Conservation (phyloP, 139 green algal genomes). For the Tetradesmus obliquus region DNA sequence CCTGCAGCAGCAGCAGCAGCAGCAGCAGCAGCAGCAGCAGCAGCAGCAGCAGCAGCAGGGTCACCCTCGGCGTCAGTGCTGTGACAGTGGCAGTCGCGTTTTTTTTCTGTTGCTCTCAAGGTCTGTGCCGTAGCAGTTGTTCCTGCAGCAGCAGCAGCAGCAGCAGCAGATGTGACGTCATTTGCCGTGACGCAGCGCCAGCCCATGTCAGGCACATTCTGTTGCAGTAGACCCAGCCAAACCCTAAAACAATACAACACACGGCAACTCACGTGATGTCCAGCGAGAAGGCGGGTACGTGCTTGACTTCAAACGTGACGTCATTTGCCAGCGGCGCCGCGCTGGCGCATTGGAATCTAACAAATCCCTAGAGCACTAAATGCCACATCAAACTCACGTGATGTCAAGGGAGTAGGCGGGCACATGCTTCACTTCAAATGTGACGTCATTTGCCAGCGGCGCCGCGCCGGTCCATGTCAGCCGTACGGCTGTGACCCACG, state of each 20-base stretch:
- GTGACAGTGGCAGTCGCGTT: neutral
- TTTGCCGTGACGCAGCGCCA: too few species aligned
- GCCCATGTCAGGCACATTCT: neutral
- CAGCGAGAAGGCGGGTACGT: neutral
- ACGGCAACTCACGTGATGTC: neutral
- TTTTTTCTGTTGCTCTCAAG: neutral
- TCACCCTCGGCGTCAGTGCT: neutral
- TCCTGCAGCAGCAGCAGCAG: neutral
- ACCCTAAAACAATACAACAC: too few species aligned
- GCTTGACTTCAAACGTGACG: neutral
- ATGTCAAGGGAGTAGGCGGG: neutral
- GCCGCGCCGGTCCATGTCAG: neutral
- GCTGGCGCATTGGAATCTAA: too few species aligned
- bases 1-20: too few species aligned
- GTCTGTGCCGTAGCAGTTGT: neutral
- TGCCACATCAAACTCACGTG: too few species aligned
- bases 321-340: too few species aligned
- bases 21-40: neutral
- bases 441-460: neutral
- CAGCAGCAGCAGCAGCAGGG: neutral
- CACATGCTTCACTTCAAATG: neutral
- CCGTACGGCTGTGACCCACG: neutral
- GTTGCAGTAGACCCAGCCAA: too few species aligned
- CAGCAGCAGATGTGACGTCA: neutral
- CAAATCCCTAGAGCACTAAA: too few species aligned